Evolutionary conservation across 306 rosid species (phyloP).

Genomic region (Cyamopsis tetragonoloba): DNA sequence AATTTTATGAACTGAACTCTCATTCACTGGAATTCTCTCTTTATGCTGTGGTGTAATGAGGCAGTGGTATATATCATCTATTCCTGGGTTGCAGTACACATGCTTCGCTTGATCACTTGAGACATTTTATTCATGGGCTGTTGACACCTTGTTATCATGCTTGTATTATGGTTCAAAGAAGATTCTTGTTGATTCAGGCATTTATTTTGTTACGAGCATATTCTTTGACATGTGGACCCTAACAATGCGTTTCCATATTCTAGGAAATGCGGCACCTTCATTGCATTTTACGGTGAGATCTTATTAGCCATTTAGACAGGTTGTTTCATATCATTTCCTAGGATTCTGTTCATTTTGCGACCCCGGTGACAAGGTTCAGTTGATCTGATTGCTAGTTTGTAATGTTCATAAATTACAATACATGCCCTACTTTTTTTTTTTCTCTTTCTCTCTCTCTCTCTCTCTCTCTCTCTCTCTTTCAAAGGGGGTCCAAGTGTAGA

Average conservation of each 20-base stretch:
- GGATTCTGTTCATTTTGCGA: background rate
- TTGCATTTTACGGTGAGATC: background rate
- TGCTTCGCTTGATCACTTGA: background rate
- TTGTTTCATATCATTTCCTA: background rate
- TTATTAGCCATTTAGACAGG: background rate
- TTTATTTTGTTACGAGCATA: background rate
- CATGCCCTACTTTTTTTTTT: background rate
- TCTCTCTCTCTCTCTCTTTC: too few relatives aligned
- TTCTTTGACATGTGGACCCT: background rate
- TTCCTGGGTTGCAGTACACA: background rate
- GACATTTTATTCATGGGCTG: background rate
- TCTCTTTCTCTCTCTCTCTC: too few relatives aligned
- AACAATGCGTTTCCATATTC: background rate
- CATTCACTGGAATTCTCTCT: slow-evolving; percentile 3
- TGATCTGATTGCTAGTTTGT: background rate
- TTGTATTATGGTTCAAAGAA: background rate
- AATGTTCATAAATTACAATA: background rate
- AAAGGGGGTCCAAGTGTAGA: background rate
- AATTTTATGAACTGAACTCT: slow-evolving; percentile 8
- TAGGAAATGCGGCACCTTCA: background rate
- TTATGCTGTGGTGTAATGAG: background rate
- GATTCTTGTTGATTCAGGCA: background rate
- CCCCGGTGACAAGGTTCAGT: background rate
- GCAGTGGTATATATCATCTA: background rate
- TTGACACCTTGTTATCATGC: background rate